Conservation (phyloP, 495 filamentous ascomycete species). For the Daldinia caldariorum region DNA sequence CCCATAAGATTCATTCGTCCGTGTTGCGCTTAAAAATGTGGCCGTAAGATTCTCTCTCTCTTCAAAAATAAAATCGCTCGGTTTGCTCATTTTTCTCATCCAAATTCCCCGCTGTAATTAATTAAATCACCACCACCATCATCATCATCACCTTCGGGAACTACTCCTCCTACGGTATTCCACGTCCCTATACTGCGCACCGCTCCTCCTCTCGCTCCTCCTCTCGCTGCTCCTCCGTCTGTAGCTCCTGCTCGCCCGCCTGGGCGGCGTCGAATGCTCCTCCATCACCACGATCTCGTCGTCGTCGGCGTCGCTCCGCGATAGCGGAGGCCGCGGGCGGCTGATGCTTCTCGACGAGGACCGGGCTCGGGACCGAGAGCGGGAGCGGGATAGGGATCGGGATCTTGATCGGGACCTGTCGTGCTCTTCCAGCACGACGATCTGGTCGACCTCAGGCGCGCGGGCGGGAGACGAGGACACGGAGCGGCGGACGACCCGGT, state of each 20-base stretch:
- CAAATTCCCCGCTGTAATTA: too few relatives aligned
- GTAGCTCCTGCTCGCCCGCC: conserved; percentile 45
- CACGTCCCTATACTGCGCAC: conserved; percentile 47
- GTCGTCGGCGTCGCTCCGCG: conserved; percentile 43
- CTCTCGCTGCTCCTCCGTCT: conserved; percentile 49
- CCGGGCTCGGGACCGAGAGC: neutral
- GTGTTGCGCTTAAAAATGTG: neutral
- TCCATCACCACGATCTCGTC: conserved; percentile 61
- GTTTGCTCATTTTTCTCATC: neutral
- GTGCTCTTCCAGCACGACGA: conserved; percentile 54
- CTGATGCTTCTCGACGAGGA: conserved; percentile 31
- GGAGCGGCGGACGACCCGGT: conserved; percentile 42
- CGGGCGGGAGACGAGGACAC: conserved; percentile 30
- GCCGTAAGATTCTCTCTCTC: conserved; percentile 3
- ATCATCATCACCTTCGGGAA: conserved; percentile 35
- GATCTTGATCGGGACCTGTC: conserved; percentile 6
- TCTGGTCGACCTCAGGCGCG: conserved; percentile 41
- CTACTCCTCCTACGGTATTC: conserved; percentile 49
- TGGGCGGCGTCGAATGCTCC: conserved; percentile 50
- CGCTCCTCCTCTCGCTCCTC: conserved; percentile 47
- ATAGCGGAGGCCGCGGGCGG: conserved; percentile 18
- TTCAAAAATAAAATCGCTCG: neutral
- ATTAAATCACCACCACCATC: conserved; percentile 16
- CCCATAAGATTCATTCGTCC: conserved; percentile 10
- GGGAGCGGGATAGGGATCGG: neutral